A percentile compares a stretch with the other conserved stretches of the same genome.
Conservation (phyloP, 192 early-diverging fungal species). For the Coemansia sp. region DNA sequence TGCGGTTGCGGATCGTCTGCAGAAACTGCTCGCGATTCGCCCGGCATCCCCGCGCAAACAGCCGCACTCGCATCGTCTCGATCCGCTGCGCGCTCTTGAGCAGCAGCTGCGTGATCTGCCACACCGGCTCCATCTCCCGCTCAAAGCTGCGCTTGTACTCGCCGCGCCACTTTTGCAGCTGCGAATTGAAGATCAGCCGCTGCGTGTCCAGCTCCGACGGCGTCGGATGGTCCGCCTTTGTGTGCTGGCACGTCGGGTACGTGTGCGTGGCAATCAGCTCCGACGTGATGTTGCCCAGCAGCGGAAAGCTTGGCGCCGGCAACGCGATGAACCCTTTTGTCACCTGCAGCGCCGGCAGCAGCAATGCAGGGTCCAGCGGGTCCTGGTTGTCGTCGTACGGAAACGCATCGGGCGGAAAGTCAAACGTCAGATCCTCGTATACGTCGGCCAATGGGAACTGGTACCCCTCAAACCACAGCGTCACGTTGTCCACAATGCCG, state of each 20-base stretch:
- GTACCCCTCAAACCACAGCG: constrained; percentile 53
- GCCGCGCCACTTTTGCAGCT: constrained; percentile 57
- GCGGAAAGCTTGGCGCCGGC: constrained; percentile 61
- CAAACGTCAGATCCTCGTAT: constrained; percentile 57
- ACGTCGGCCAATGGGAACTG: constrained; percentile 55
- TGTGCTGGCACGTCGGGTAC: constrained; percentile 71
- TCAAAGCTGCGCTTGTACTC: constrained; percentile 60
- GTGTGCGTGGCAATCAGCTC: constrained; percentile 70
- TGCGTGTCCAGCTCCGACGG: constrained; percentile 72
- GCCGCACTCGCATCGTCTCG: constrained; percentile 56
- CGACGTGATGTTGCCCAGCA: constrained; percentile 67
- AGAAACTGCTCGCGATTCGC: constrained; percentile 54
- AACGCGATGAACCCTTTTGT: constrained; percentile 65
- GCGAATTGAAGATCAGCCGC: constrained; percentile 67
- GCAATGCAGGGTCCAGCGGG: constrained; percentile 61
- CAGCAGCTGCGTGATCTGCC: constrained; percentile 59
- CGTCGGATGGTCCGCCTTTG: constrained; percentile 61
- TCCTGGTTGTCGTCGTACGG: constrained; percentile 60
- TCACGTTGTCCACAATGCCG: constrained; percentile 41
- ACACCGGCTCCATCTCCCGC: constrained; percentile 63
- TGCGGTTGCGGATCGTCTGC: constrained; percentile 52
- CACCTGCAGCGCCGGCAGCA: constrained; percentile 68
- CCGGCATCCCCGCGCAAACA: constrained; percentile 53
- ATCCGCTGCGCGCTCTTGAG: constrained; percentile 58
- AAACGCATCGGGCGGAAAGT: constrained; percentile 49